A percentile compares a stretch with the other conserved stretches of the same genome.
Evolutionary conservation across 2,329 filamentous ascomycete species (phyloP).

Genomic region (Nemania sp.): DNA sequence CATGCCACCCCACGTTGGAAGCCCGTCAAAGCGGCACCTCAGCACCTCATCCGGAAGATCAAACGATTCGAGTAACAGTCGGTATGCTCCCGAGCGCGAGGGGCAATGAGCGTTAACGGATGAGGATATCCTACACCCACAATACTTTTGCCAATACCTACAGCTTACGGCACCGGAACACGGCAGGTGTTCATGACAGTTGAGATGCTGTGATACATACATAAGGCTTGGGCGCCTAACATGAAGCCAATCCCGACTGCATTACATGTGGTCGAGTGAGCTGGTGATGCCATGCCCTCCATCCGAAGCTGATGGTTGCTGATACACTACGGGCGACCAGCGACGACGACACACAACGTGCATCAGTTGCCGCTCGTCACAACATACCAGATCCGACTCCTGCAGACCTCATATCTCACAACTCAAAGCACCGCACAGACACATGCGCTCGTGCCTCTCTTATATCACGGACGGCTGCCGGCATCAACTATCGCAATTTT

Average conservation of each 20-base stretch:
- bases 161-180: not conserved
- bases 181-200: slow-evolving; percentile 5
- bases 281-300: not conserved
- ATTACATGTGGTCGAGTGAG: not conserved
- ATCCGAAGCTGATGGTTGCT: not conserved
- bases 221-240: not conserved
- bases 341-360: not conserved
- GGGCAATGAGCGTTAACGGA: not conserved
- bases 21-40: slow-evolving; percentile 19
- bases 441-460: not conserved
- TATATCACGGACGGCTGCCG: too few relatives aligned
- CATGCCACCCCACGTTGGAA: slow-evolving; percentile 5
- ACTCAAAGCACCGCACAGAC: not conserved
- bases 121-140: not conserved
- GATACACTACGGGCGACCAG: slow-evolving; percentile 1
- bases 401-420: not conserved
- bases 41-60: slow-evolving; percentile 20
- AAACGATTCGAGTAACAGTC: slow-evolving; percentile 17
- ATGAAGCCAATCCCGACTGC: not conserved
- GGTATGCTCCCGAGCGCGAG: not conserved
- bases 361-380: slow-evolving; percentile 12
- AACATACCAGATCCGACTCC: slow-evolving; percentile 7
- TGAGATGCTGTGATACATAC: not conserved
- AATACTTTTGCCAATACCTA: not conserved
- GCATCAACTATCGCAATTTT: too few relatives aligned